Evolutionary conservation across 768 basidiomycete genomes (phyloP), one percentile per base, ranked within the genome.

Genomic region (Suillus subalutaceus): DNA sequence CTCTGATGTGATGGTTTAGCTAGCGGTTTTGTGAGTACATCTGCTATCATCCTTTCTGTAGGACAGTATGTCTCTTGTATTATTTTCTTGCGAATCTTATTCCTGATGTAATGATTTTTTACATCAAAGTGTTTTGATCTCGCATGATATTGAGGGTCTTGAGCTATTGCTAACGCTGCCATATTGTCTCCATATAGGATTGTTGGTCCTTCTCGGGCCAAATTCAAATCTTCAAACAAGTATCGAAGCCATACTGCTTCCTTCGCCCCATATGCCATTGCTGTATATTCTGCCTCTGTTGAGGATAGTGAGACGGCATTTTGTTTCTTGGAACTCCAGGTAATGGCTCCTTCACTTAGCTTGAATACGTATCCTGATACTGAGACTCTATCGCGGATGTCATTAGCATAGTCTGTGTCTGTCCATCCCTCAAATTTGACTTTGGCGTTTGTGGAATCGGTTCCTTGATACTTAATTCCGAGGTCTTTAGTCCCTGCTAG

Each of bases 121-220:
- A 80, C 71, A 38, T 77, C 72, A 57, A 81, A 79, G 63, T 82
- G 80, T 61, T 80, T 79, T 0, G 78, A 68, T 6, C 74, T 56
- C 10, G 68, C 58, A 56, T 80, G 80, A 62, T 72, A 74, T 9
- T 66, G 57, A 12, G 75, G 71, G 40, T 77, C 69, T 26, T 69
- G 58, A 0, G 74, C 64, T 20, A 79, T 63, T 1, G 63, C 56
- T 13, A 78, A 67, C 2, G 79, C 70, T 0, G 71, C 67, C 38
- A 76, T 72, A 52, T 81, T 81, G 63, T 81, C 77, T 37, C 66
- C 64, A 12, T 70, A 66, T 26, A 78, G 65, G 18, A 57, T 40
- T 0, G 65, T 70, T 15, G 75, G n/a, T 1, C 20, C 20, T 1
- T 38, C 0, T 1, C 65, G 57, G 1, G n/a, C 23, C 20, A 66